These are phyloP conservation scores for Metschnikowia baotianmanensis DNA, from an alignment of 805 yeast species.

Conservation along the genomic window DNA sequence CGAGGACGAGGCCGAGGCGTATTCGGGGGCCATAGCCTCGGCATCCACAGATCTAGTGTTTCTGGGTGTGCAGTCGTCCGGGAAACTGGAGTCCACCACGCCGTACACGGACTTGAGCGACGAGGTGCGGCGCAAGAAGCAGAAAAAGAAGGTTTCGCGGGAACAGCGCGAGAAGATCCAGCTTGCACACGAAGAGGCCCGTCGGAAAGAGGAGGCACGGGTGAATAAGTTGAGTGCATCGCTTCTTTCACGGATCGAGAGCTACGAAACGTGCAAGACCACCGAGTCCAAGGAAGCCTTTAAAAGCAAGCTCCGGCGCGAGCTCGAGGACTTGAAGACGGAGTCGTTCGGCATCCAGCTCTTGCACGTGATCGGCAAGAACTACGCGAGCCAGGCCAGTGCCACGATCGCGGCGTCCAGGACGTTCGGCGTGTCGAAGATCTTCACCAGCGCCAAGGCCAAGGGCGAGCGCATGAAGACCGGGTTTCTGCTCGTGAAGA, in stretches of 20 bases:
- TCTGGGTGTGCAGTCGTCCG: not conserved
- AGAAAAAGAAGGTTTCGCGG: slow-evolving; percentile 30
- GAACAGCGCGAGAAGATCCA: slow-evolving; percentile 48
- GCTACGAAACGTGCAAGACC: slow-evolving; percentile 58
- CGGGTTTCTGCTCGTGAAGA: slow-evolving; percentile 75
- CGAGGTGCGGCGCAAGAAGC: slow-evolving; percentile 25
- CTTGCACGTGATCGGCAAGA: slow-evolving; percentile 75
- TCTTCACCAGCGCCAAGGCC: slow-evolving; percentile 77
- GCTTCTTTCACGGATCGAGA: slow-evolving; percentile 48
- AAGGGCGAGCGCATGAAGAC: slow-evolving; percentile 82
- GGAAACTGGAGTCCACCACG: not conserved
- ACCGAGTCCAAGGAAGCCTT: slow-evolving; percentile 59
- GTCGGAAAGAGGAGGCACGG: slow-evolving; percentile 47
- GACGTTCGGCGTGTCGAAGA: slow-evolving; percentile 83
- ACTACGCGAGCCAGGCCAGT: slow-evolving; percentile 72
- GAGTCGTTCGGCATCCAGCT: slow-evolving; percentile 95
- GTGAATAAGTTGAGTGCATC: slow-evolving; percentile 50
- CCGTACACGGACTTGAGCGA: slow-evolving; percentile 19
- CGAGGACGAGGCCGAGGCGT: slow-evolving; percentile 35
- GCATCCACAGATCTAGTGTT: too few species aligned
- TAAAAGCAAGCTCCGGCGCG: slow-evolving; percentile 50
- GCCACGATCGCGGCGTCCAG: slow-evolving; percentile 72
- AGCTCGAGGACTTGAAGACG: slow-evolving; percentile 79
- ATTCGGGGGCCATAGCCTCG: too few species aligned
- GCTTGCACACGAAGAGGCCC: slow-evolving; percentile 53